These are phyloP conservation scores for Gracilaria gracilis DNA, from an alignment of 23 red algal genomes.

Conservation along the genomic window DNA sequence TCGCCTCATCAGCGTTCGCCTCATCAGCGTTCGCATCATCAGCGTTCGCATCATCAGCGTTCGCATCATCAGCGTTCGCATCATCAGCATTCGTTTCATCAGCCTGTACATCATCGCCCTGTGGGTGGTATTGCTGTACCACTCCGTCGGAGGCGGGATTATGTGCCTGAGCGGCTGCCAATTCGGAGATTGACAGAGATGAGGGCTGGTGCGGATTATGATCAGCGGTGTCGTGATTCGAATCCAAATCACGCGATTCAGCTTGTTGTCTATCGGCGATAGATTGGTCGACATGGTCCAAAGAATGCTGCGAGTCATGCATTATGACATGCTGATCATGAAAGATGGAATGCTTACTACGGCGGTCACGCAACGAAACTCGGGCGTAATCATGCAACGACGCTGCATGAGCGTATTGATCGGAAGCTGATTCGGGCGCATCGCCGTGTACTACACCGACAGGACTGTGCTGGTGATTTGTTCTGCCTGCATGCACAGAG, in stretches of 20 bases:
- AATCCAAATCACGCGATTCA: not conserved
- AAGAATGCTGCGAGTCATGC: not conserved
- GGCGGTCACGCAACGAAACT: not conserved
- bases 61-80: too few relatives aligned
- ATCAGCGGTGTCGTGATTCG: not conserved
- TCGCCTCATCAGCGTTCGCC: not conserved
- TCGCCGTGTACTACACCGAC: too few relatives aligned
- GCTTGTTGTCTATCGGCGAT: not conserved
- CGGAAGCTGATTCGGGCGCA: not conserved
- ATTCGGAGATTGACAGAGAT: not conserved
- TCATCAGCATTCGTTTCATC: too few relatives aligned
- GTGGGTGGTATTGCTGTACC: not conserved
- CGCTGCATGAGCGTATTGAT: not conserved
- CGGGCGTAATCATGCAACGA: too few relatives aligned
- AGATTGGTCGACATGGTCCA: not conserved
- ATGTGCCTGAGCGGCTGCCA: not conserved
- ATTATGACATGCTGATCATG: constrained; percentile 1
- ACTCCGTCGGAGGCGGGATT: not conserved
- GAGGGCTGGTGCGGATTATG: not conserved
- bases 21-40: too few relatives aligned
- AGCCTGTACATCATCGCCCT: not conserved
- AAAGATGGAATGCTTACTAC: constrained; percentile 1
- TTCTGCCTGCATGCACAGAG: not conserved
- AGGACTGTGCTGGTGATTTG: not conserved
- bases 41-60: too few relatives aligned